Evolutionary conservation across 2,329 filamentous ascomycete species (phyloP), one percentile per base, ranked within the genome.

Genomic region (Diatrype stigma): DNA sequence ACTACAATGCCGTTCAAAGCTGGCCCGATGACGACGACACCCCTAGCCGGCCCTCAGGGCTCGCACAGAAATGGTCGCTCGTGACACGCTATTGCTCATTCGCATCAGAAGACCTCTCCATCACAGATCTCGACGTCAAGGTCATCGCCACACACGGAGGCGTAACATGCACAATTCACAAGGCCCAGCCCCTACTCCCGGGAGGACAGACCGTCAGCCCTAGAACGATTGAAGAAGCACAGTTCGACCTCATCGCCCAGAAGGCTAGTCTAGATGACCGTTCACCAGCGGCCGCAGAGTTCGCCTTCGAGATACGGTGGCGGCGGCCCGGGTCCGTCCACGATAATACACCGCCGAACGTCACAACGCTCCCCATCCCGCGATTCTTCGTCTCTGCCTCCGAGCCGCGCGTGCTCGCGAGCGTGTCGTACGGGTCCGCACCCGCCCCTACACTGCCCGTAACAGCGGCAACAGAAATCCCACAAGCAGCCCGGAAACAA

Each of bases 191-290:
- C 2, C 48, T 73, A 45, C 72, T 70, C n/a, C 58, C 66, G 1
- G 69, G 67, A 5, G 78, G 77, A 19, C 60, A 76, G 16, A 55
- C 74, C 4, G 80, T 93, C 52, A 67, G 73, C 10, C 85, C 87
- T 0, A 84, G 87, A 63, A 83, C 82, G 19, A 81, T 92, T 57
- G 80, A 86, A 48, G 85, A 90, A 60, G 84, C 84, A 16, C 77
- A 82, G 19, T 96, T 96, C 65, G 78, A 84, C 50, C 71, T 96
- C 28, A 79, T 87, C 50, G 81, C 87, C 2, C 89, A 89, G 60
- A 96, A 96, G 63, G 60, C 79, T 12, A 84, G 82, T 44, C 78
- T 97, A 11, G 94, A 96, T 61, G 92, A 97, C 66, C 85, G 91
- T 42, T 81, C 85, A 1, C 80, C 89, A 0, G 84, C 87, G 5